A percentile compares a stretch with the other conserved stretches of the same genome.
Evolutionary conservation across 2,329 filamentous ascomycete species (phyloP).

Genomic region (Berkeleyomyces rouxiae): DNA sequence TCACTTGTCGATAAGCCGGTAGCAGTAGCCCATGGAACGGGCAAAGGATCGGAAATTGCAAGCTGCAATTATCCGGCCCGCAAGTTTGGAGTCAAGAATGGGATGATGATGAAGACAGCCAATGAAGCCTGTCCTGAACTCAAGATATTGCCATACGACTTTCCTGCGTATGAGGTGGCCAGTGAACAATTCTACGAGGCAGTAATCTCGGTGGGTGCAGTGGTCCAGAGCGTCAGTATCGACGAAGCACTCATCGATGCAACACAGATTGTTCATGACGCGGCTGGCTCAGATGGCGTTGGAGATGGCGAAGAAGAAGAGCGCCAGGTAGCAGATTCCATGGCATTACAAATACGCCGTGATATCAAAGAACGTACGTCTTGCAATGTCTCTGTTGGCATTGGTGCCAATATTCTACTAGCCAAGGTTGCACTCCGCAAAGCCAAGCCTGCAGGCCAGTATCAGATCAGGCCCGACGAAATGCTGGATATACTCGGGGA

Average conservation of each 20-base stretch:
- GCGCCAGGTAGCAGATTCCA: conserved; percentile 54
- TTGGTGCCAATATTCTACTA: conserved; percentile 76
- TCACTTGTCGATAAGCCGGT: conserved; percentile 63
- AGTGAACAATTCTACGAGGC: conserved; percentile 76
- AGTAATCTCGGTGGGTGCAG: conserved; percentile 60
- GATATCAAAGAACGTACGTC: conserved; percentile 58
- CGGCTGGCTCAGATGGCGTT: conserved; percentile 46
- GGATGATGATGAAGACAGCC: conserved; percentile 98
- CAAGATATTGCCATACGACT: conserved; percentile 88
- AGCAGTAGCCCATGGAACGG: conserved; percentile 75
- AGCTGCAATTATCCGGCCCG: conserved; percentile 93
- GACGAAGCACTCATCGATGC: conserved; percentile 87
- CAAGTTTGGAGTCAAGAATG: conserved; percentile 77
- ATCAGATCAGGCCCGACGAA: conserved; percentile 69
- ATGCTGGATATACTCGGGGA: conserved; percentile 60
- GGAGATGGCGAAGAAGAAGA: conserved; percentile 39
- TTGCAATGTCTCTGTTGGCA: conserved; percentile 82
- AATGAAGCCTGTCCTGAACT: conserved; percentile 68
- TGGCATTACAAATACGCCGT: conserved; percentile 45
- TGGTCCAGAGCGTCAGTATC: conserved; percentile 91
- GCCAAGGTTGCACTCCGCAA: conserved; percentile 82
- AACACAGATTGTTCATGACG: conserved; percentile 49
- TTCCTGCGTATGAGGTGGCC: conserved; percentile 82
- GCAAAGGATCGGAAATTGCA: conserved; percentile 81
- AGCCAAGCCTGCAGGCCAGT: conserved; percentile 88